These are phyloP conservation scores for Cenchrus americanus DNA, from an alignment of 176 grass and related monocot genomes.

Conservation along the genomic window DNA sequence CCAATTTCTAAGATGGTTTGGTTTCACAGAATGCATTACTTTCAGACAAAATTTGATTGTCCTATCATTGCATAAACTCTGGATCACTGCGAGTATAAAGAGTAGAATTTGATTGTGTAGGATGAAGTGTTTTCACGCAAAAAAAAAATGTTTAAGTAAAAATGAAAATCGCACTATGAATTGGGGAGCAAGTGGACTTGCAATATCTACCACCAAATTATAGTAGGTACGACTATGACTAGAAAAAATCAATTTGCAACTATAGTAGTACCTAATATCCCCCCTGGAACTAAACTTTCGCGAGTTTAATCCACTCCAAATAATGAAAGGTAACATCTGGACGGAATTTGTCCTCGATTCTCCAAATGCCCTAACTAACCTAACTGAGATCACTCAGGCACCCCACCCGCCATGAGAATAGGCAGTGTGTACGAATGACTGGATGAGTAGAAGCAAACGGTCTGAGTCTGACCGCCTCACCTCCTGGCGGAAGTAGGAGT, in stretches of 20 bases:
- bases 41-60: not conserved
- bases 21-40: not conserved
- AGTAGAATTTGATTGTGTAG: not conserved
- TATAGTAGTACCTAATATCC: not conserved
- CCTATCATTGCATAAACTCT: slow-evolving; percentile 4
- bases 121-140: not conserved
- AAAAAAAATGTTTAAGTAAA: not conserved
- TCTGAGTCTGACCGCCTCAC: slow-evolving; percentile 51
- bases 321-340: not conserved
- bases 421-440: not conserved
- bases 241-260: not conserved
- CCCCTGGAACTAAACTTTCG: not conserved
- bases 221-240: not conserved
- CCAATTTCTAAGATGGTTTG: not conserved
- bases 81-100: not conserved
- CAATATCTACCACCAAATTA: not conserved
- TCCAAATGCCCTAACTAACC: slow-evolving; percentile 12
- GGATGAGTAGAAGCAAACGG: not conserved
- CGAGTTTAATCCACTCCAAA: not conserved
- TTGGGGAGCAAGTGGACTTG: not conserved
- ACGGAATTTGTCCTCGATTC: not conserved
- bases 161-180: not conserved
- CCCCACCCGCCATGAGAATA: not conserved
- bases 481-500: slow-evolving; percentile 86
- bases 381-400: not conserved